Evolutionary conservation across 2,329 filamentous ascomycete species (phyloP).

Genomic region (Epichloe elymi): DNA sequence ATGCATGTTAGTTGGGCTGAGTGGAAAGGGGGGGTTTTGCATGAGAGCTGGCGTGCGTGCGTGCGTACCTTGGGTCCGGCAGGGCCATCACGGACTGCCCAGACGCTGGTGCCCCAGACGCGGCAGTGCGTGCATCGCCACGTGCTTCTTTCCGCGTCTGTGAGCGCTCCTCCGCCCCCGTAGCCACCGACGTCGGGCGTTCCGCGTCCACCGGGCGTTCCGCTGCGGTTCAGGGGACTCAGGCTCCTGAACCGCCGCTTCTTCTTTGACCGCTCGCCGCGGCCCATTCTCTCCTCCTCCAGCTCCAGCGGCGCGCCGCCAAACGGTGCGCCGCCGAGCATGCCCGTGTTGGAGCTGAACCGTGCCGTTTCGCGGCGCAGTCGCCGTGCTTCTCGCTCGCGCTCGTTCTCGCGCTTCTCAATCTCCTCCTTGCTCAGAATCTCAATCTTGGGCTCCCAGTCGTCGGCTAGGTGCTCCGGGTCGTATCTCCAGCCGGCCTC

Average conservation of each 20-base stretch:
- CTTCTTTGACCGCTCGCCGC: conserved; percentile 88
- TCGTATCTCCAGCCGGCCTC: conserved; percentile 95
- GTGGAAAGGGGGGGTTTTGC: too few species aligned
- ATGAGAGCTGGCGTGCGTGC: too few species aligned
- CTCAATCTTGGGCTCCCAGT: conserved; percentile 76
- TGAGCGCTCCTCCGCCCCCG: conserved; percentile 56
- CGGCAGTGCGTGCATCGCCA: conserved; percentile 86
- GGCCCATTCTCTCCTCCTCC: conserved; percentile 74
- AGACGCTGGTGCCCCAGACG: conserved; percentile 80
- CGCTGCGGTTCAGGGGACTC: conserved; percentile 57
- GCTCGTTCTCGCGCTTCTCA: conserved; percentile 88
- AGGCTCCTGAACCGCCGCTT: conserved; percentile 84
- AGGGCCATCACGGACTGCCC: conserved; percentile 89
- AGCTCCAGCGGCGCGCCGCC: conserved; percentile 34
- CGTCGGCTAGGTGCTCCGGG: conserved; percentile 71
- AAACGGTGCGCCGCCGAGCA: conserved; percentile 61
- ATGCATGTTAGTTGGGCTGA: too few species aligned
- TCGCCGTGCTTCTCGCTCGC: conserved; percentile 79
- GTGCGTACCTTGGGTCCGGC: conserved; percentile 56
- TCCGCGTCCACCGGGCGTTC: conserved; percentile 55
- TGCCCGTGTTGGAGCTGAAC: conserved; percentile 76
- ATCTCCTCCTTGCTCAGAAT: conserved; percentile 87
- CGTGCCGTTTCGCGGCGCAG: conserved; percentile 81
- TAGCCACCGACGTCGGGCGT: conserved; percentile 70
- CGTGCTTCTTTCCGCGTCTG: conserved; percentile 62